Conservation (phyloP, 768 basidiomycete species). For the Psilocybe cubensis region DNA sequence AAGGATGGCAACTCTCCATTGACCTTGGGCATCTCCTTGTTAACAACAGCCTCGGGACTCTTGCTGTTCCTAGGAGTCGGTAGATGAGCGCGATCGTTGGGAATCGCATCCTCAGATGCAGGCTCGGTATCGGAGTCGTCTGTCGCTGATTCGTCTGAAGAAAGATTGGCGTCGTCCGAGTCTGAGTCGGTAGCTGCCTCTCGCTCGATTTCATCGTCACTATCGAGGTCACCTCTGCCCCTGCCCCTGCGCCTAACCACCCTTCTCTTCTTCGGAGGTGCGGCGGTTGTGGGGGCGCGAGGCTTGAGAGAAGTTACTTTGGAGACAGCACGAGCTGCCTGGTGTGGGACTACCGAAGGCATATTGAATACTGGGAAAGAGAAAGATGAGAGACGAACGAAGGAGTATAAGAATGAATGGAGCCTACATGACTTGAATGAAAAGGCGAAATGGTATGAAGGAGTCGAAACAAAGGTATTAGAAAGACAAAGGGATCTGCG, state of each 20-base stretch:
- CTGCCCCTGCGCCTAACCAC: constrained; percentile 66
- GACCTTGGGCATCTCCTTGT: constrained; percentile 29
- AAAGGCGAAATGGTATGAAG: constrained; percentile 27
- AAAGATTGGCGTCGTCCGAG: constrained; percentile 57
- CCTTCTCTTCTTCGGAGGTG: constrained; percentile 43
- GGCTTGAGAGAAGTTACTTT: constrained; percentile 35
- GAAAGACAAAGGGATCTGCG: constrained; percentile 1
- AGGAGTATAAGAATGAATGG: not conserved
- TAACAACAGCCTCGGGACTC: constrained; percentile 47
- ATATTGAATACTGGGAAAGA: constrained; percentile 35
- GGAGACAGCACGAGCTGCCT: constrained; percentile 32
- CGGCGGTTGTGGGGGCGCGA: constrained; percentile 33
- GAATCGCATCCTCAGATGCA: constrained; percentile 62
- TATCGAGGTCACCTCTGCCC: constrained; percentile 59
- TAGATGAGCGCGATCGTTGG: constrained; percentile 52
- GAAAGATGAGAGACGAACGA: not conserved
- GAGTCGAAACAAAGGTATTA: constrained; percentile 24
- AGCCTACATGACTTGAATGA: constrained; percentile 39
- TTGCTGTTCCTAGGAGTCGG: constrained; percentile 73
- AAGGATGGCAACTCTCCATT: constrained; percentile 48
- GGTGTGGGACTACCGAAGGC: constrained; percentile 44
- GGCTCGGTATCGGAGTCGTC: constrained; percentile 75
- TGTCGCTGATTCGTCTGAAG: constrained; percentile 60
- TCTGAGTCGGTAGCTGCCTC: constrained; percentile 76
- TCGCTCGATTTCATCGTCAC: constrained; percentile 80